Percentiles rank a stretch among this genome's conserved stretches.
Evolutionary conservation across 2,329 filamentous ascomycete species (phyloP).

Genomic region (Didymella glomerata): DNA sequence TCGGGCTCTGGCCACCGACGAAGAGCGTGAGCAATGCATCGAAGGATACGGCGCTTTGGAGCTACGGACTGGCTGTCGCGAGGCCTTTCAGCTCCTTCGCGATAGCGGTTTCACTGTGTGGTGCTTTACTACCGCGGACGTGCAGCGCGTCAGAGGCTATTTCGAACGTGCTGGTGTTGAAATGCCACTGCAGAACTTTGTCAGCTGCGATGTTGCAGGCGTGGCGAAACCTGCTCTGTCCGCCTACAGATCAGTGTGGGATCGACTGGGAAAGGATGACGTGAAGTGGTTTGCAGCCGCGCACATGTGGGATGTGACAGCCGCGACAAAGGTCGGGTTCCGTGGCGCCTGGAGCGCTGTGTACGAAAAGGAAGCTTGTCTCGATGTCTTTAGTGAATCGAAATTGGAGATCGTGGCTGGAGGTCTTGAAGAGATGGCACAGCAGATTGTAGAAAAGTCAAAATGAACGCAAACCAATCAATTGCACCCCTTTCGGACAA

Average conservation of each 20-base stretch:
- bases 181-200: conserved; percentile 61
- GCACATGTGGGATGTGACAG: conserved; percentile 67
- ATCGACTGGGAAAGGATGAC: conserved; percentile 51
- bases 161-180: conserved; percentile 60
- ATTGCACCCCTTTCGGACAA: background rate
- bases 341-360: conserved; percentile 63
- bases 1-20: conserved; percentile 53
- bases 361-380: conserved; percentile 61
- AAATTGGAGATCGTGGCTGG: background rate
- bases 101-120: conserved; percentile 61
- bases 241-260: conserved; percentile 58
- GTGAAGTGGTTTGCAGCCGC: conserved; percentile 66
- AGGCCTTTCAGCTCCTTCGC: conserved; percentile 56
- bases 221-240: conserved; percentile 61
- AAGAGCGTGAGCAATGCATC: conserved; percentile 54
- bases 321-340: conserved; percentile 61
- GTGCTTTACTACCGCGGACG: conserved; percentile 63
- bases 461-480: background rate
- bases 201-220: conserved; percentile 60
- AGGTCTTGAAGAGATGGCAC: background rate
- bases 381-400: conserved; percentile 55
- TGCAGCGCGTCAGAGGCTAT: conserved; percentile 61
- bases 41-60: conserved; percentile 48
- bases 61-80: conserved; percentile 52
- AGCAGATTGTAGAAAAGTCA: background rate